Evolutionary conservation across 2,329 filamentous ascomycete species (phyloP), one percentile per base, ranked within the genome.

Genomic region (Epichloe festucae): DNA sequence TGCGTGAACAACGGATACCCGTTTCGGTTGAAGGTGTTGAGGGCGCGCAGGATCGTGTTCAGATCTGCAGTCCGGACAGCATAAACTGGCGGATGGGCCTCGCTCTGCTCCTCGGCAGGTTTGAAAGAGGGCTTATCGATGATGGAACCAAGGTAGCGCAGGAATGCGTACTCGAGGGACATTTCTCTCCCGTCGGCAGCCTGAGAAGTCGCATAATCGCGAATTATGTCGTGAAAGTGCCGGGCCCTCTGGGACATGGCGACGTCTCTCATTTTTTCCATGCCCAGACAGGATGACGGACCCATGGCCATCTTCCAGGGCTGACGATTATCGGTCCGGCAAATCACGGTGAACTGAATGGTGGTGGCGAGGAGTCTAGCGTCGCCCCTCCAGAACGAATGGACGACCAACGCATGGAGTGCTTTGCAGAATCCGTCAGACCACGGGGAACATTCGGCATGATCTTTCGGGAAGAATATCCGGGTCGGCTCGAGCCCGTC

Each of bases 301-400:
- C 14, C 14, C 34, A 46, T 46, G 1, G 46, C 40, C 40, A 52
- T 31, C n/a, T 34, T 34, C 47, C 51, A 52, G 3, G 51, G 46
- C 42, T 45, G 46, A 2, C 46, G 34, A n/a, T 52, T 41, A n/a
- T 46, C 47, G 1, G 34, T 39, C 3, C 51, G 46, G 27, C 47
- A 52, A 19, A 52, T 19, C 2, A 47, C 42, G 14, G 42, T 27
- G 23, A 27, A 52, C 27, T 52, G 51, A 6, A 52, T 52, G n/a
- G n/a, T 14, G 6, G 43, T 49, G 3, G 38, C 31, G 2, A 53
- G 38, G 2, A 38, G 10, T 8, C 7, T 46, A 7, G 41, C 34
- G 11, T 49, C 23, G 4, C 35, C 46, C 5, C 47, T 35, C 51
- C 51, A 53, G 11, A 42, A 46, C 0, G 47, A 46, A 43, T 53